Evolutionary conservation across 345 rosid genomes (phyloP).

Genomic region (Lumnitzera racemosa): DNA sequence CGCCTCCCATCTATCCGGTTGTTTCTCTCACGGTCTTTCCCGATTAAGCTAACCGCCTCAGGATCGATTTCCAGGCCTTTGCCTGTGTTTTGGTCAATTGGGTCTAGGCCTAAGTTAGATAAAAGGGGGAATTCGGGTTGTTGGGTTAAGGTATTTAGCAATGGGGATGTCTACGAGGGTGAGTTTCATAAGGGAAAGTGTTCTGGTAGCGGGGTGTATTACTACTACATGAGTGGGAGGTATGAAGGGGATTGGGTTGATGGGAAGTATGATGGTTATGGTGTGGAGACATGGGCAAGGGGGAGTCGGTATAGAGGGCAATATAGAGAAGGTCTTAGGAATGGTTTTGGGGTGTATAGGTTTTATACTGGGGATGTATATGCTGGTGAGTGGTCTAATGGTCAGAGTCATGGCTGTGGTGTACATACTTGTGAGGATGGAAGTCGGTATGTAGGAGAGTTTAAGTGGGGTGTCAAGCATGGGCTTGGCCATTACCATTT

Average conservation of each 20-base stretch:
- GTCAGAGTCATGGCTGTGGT: conserved; percentile 96
- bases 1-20: conserved; percentile 74
- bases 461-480: conserved; percentile 95
- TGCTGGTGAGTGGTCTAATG: conserved; percentile 95
- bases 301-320: conserved; percentile 93
- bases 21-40: conserved; percentile 76
- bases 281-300: conserved; percentile 95
- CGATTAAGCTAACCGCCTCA: conserved; percentile 41
- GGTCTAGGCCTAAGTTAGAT: conserved; percentile 61
- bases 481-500: conserved; percentile 94
- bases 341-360: conserved; percentile 80
- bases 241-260: conserved; percentile 95
- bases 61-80: conserved; percentile 30
- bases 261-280: conserved; percentile 83
- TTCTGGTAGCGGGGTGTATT: conserved; percentile 82
- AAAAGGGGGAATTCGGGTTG: conserved; percentile 66
- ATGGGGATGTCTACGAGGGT: conserved; percentile 90
- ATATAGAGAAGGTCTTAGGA: conserved; percentile 77
- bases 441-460: conserved; percentile 86
- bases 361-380: conserved; percentile 93
- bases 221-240: conserved; percentile 87
- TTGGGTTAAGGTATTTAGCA: conserved; percentile 80
- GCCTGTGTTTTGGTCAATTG: conserved; percentile 92
- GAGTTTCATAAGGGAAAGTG: conserved; percentile 86
- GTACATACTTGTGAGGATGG: conserved; percentile 95